Percentiles rank a stretch among this genome's conserved stretches.
These are phyloP conservation scores for Margaritispora aquatica DNA, from an alignment of 495 filamentous ascomycete species.

Conservation along the genomic window DNA sequence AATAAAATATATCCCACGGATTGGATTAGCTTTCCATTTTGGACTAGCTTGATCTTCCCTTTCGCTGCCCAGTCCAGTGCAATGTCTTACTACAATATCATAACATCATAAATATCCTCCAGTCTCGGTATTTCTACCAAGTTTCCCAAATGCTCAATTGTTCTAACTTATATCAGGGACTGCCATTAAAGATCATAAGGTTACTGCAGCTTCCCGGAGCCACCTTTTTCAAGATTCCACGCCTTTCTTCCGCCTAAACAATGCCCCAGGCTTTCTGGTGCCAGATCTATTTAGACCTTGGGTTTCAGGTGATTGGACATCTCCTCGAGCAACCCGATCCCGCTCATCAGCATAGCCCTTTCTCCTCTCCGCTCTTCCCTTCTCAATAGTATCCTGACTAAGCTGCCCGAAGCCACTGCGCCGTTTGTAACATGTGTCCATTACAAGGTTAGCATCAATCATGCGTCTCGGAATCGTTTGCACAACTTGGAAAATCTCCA, in stretches of 20 bases:
- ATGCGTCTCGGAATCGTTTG: conserved; percentile 80
- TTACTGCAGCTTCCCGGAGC: too few relatives aligned
- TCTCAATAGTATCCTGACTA: conserved; percentile 60
- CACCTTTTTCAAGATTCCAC: background rate
- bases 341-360: conserved; percentile 36
- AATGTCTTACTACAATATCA: background rate
- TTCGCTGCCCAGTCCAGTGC: too few relatives aligned
- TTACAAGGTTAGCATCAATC: conserved; percentile 70
- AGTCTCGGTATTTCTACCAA: background rate
- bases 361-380: conserved; percentile 52
- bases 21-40: too few relatives aligned
- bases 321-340: conserved; percentile 12
- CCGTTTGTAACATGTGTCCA: conserved; percentile 74
- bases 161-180: background rate
- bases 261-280: conserved; percentile 2
- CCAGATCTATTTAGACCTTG: background rate
- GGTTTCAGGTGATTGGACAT: background rate
- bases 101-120: background rate
- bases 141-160: background rate
- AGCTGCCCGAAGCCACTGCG: conserved; percentile 81
- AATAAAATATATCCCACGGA: too few relatives aligned
- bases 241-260: conserved; percentile 13
- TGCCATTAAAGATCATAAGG: background rate
- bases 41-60: too few relatives aligned
- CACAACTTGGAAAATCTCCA: conserved; percentile 95